Base-by-base conservation (phyloP, 1,139 yeast genomes). In the Candida dubliniensis region DNA sequence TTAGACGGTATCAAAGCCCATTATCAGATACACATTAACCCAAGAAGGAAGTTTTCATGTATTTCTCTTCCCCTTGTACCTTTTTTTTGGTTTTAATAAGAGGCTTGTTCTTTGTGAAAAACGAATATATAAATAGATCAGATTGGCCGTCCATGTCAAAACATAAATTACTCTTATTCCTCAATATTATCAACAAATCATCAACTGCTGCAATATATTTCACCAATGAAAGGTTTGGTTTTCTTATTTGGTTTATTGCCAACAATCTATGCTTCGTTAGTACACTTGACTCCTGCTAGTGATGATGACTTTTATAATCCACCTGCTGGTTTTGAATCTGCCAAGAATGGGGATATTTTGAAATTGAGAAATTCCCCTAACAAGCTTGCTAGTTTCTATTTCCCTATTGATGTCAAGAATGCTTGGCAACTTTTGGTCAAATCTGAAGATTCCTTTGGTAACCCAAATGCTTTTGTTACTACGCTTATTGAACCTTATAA, bases 371-470 rank as follows among this genome's bases (percentile, higher is more conserved):
- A 51, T 31, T 45, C 63, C 13, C 67, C 67, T 2, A 41, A 41
- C 23, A 50, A 45, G 24, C 43, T 64, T 31, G 44, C 57, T 35
- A 47, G 54, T 42, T n/a, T 54, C n/a, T 30, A n/a, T 10, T n/a
- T 30, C 9, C 32, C 12, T n/a, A 12, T 30, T 13, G n/a, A 27
- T n/a, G n/a, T 27, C n/a, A 47, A 59, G 26, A 56, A 57, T 26
- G 47, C 64, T 2, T 66, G 69, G 66, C 71, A 68, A 48, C 47
- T 66, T 33, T 48, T 69, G 41, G 67, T 66, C 1, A 55, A 71
- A 40, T 60, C 71, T 3, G 56, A 59, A 34, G 71, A 69, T 47
- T 47, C 64, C 5, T 46, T 48, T 26, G 72, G 69, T 9, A 51
- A 60, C 10, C 59, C 73, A 4, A 57, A 49, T 18, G 69, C 65